phyloP scores from a whole-genome alignment of 2,329 filamentous ascomycete genomes.

The Exophiala alcalophila region DNA sequence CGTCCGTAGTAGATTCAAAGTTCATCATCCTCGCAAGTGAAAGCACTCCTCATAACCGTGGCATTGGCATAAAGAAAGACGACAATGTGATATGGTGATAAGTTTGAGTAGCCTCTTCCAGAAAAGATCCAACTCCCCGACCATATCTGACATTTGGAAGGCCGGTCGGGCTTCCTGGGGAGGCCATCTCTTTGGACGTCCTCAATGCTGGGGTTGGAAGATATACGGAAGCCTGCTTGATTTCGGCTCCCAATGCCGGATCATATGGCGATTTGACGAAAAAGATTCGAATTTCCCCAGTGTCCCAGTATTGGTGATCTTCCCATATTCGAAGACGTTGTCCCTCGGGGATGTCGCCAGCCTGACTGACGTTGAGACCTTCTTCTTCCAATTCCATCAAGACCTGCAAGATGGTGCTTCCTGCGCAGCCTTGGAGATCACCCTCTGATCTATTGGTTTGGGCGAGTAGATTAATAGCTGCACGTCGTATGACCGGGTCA shows the following conservation, averaged over 20 bases:
- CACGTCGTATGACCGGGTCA: constrained; percentile 33
- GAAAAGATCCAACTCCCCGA: constrained; percentile 24
- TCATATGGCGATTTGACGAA: constrained; percentile 29
- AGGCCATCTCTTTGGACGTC: constrained; percentile 13
- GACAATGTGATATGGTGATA: constrained; percentile 29
- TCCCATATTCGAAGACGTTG: constrained; percentile 28
- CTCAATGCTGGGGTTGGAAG: constrained; percentile 21
- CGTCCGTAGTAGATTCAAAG: too few species aligned
- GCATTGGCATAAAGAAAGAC: constrained; percentile 28
- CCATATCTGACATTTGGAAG: constrained; percentile 27
- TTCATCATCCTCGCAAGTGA: not conserved
- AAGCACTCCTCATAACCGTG: constrained; percentile 18
- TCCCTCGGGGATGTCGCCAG: constrained; percentile 23
- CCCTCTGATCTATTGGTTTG: constrained; percentile 28
- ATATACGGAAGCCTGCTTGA: constrained; percentile 17
- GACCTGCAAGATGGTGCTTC: constrained; percentile 22
- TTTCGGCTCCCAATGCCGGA: constrained; percentile 20
- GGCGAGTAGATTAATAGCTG: constrained; percentile 30
- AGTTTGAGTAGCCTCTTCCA: constrained; percentile 25
- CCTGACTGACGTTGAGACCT: constrained; percentile 15
- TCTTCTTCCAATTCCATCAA: constrained; percentile 27
- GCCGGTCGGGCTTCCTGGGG: constrained; percentile 16
- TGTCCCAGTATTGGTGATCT: constrained; percentile 30
- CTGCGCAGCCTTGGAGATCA: constrained; percentile 25
- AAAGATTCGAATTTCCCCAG: constrained; percentile 26